Conservation (phyloP, 257 asterid species). For the Nicotiana paniculata region DNA sequence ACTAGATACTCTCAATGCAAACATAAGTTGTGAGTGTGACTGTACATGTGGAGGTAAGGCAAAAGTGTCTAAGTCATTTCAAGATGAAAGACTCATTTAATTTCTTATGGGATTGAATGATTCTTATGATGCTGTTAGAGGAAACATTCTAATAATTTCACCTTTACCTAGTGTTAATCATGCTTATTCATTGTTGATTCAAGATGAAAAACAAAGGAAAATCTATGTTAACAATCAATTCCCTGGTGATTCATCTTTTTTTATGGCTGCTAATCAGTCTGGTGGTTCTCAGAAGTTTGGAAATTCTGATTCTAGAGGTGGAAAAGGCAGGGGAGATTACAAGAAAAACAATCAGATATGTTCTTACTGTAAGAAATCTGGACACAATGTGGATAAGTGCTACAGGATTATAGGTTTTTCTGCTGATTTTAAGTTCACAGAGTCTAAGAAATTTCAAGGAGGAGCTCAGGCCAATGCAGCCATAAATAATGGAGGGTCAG, state of each 20-base stretch:
- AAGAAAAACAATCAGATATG: not conserved
- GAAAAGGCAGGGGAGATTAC: too few species aligned
- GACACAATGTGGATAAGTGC: not conserved
- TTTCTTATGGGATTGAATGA: not conserved
- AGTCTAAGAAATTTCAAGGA: not conserved
- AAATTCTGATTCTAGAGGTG: too few species aligned
- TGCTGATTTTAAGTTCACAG: not conserved
- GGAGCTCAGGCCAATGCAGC: not conserved
- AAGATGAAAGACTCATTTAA: not conserved
- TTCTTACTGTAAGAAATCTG: not conserved
- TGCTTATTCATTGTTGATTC: not conserved
- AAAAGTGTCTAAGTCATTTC: too few species aligned
- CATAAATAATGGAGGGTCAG: not conserved
- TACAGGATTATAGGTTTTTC: not conserved
- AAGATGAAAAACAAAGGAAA: too few species aligned
- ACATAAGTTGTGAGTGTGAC: too few species aligned
- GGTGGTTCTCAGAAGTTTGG: too few species aligned
- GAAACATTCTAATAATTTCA: not conserved
- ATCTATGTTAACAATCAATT: too few species aligned
- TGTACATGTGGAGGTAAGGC: not conserved
- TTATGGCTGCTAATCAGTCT: too few species aligned
- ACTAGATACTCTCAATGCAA: too few species aligned
- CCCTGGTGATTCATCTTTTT: too few species aligned
- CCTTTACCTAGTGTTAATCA: not conserved
- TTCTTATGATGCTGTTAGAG: not conserved